Conservation (phyloP, 2,329 filamentous ascomycete genomes). For the Trichoderma semiorbis region DNA sequence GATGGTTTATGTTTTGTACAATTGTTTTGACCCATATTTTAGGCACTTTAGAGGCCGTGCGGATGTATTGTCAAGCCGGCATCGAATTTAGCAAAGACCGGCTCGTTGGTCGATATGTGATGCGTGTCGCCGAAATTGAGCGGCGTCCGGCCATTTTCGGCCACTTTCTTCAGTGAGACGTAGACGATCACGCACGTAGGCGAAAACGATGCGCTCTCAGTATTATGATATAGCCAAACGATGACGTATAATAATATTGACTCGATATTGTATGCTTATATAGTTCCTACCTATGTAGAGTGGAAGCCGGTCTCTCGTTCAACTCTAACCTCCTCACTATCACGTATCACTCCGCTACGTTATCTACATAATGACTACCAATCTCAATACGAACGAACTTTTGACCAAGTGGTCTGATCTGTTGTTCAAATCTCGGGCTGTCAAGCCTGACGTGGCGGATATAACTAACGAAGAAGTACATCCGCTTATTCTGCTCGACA, state of each 20-base stretch:
- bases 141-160: background rate
- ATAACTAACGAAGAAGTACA: background rate
- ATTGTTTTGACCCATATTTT: too few species aligned
- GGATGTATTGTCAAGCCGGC: background rate
- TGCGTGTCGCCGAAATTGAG: background rate
- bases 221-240: background rate
- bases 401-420: background rate
- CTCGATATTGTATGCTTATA: background rate
- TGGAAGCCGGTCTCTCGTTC: background rate
- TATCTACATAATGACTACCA: background rate
- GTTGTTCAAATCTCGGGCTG: background rate
- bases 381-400: background rate
- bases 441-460: background rate
- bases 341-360: background rate
- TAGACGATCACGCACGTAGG: background rate
- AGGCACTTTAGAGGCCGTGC: background rate
- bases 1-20: too few species aligned
- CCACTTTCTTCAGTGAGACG: background rate
- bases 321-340: background rate
- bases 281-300: background rate
- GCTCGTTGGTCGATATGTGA: background rate
- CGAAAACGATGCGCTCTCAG: background rate
- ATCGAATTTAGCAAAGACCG: background rate
- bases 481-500: background rate
- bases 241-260: too few species aligned